phyloP scores from a whole-genome alignment of 2,329 filamentous ascomycete species.

The Trichoderma lentiforme region DNA sequence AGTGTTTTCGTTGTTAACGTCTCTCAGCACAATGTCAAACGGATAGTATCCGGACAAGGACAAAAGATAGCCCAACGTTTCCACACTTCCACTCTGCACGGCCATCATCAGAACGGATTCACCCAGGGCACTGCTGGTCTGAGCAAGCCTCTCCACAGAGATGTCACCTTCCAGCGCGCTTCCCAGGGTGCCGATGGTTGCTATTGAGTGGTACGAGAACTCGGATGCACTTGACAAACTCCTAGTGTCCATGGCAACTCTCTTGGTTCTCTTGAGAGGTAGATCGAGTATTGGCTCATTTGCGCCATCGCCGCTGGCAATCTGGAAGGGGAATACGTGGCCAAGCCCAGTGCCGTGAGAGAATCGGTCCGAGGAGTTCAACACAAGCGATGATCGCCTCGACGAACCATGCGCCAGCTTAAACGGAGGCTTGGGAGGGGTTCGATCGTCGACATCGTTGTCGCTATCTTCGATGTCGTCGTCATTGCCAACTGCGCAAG shows the following conservation, averaged over 20 bases:
- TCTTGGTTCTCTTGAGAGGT: slow-evolving; percentile 59
- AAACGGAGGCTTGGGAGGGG: slow-evolving; percentile 40
- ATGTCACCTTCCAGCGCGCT: slow-evolving; percentile 80
- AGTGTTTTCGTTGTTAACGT: slow-evolving; percentile 85
- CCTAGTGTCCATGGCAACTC: slow-evolving; percentile 83
- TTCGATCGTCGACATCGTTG: slow-evolving; percentile 41
- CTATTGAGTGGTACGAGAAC: slow-evolving; percentile 76
- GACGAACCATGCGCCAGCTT: slow-evolving; percentile 46
- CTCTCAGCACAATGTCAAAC: slow-evolving; percentile 66
- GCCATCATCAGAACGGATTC: slow-evolving; percentile 90
- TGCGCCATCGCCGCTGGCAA: slow-evolving; percentile 42
- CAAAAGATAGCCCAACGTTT: slow-evolving; percentile 75
- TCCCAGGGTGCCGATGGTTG: slow-evolving; percentile 69
- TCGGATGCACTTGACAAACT: slow-evolving; percentile 86
- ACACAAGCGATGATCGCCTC: slow-evolving; percentile 40
- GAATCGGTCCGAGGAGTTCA: slow-evolving; percentile 47
- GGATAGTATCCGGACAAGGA: slow-evolving; percentile 75
- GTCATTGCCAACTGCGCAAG: slow-evolving; percentile 43
- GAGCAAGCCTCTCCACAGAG: slow-evolving; percentile 73
- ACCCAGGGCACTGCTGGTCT: slow-evolving; percentile 67
- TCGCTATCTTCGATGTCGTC: slow-evolving; percentile 49
- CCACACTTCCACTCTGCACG: slow-evolving; percentile 66
- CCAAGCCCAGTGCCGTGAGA: slow-evolving; percentile 60
- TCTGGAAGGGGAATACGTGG: slow-evolving; percentile 90
- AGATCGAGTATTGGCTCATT: slow-evolving; percentile 28